These are phyloP conservation scores for Lolium multiflorum DNA, from an alignment of 176 grass and related monocot species.

Conservation along the genomic window DNA sequence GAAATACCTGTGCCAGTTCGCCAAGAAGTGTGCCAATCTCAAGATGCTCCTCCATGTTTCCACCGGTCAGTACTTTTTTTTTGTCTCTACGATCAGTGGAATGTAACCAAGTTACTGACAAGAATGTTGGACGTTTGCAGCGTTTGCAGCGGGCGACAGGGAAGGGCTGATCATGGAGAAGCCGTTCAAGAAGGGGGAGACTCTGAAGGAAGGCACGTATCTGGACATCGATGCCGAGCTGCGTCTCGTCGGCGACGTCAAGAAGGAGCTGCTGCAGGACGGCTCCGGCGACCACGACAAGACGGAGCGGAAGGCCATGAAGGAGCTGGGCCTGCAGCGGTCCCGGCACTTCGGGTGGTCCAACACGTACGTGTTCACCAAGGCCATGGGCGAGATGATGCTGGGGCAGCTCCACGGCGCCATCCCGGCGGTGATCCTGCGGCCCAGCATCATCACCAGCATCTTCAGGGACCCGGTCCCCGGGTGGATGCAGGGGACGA, in stretches of 20 bases:
- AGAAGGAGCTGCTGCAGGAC: constrained; percentile 32
- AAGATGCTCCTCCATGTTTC: constrained; percentile 88
- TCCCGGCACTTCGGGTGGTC: constrained; percentile 72
- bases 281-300: not conserved
- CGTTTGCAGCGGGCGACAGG: constrained; percentile 34
- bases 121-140: constrained; percentile 14
- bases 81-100: not conserved
- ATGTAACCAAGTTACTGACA: not conserved
- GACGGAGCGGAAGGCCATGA: constrained; percentile 62
- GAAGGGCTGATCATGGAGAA: constrained; percentile 71
- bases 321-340: constrained; percentile 80
- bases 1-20: constrained; percentile 65
- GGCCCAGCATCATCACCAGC: constrained; percentile 84
- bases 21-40: constrained; percentile 66
- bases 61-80: constrained; percentile 46
- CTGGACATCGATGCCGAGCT: constrained; percentile 79
- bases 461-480: constrained; percentile 63
- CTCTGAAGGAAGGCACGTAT: constrained; percentile 51
- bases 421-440: constrained; percentile 59
- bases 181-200: constrained; percentile 57
- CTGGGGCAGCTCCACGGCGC: constrained; percentile 44
- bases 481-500: constrained; percentile 79
- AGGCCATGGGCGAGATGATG: constrained; percentile 80
- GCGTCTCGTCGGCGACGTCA: constrained; percentile 56
- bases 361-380: constrained; percentile 91